Percentiles rank a stretch among this genome's conserved stretches.
Conservation (phyloP, 1,284 basidiomycete species). For the Apiotrichum siamense region DNA sequence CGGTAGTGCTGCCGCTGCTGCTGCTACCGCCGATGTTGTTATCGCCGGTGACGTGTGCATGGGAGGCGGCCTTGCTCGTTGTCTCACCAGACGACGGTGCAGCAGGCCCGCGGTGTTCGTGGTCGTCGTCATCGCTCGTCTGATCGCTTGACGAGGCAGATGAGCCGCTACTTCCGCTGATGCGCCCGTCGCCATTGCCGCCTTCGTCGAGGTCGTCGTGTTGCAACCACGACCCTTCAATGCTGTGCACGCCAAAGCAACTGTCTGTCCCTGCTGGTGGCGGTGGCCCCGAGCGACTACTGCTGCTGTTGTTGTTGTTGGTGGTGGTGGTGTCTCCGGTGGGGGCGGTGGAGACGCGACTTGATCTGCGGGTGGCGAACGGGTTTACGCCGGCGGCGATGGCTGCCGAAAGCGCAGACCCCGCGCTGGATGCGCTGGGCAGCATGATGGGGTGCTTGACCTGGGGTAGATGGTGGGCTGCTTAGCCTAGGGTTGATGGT, state of each 20-base stretch:
- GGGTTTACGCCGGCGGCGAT: conserved; percentile 7
- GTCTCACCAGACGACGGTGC: too few relatives aligned
- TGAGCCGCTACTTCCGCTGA: not conserved
- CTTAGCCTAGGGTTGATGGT: too few relatives aligned
- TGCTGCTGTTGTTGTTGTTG: not conserved
- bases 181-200: not conserved
- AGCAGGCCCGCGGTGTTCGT: not conserved
- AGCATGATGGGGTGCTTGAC: not conserved
- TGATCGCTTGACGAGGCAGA: not conserved
- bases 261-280: conserved; percentile 17
- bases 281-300: too few relatives aligned
- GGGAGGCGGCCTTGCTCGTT: too few relatives aligned
- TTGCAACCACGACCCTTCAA: conserved; percentile 8
- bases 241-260: conserved; percentile 28
- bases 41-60: not conserved
- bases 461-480: too few relatives aligned
- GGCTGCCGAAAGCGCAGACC: conserved; percentile 10
- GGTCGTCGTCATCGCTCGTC: conserved; percentile 2
- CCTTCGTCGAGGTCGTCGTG: not conserved
- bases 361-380: conserved; percentile 16
- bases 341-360: not conserved
- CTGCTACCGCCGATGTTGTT: too few relatives aligned
- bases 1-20: too few relatives aligned
- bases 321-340: not conserved
- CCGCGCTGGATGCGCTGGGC: conserved; percentile 2